phyloP scores from a whole-genome alignment of 2,329 filamentous ascomycete species.

The Alternaria tenuissima region DNA sequence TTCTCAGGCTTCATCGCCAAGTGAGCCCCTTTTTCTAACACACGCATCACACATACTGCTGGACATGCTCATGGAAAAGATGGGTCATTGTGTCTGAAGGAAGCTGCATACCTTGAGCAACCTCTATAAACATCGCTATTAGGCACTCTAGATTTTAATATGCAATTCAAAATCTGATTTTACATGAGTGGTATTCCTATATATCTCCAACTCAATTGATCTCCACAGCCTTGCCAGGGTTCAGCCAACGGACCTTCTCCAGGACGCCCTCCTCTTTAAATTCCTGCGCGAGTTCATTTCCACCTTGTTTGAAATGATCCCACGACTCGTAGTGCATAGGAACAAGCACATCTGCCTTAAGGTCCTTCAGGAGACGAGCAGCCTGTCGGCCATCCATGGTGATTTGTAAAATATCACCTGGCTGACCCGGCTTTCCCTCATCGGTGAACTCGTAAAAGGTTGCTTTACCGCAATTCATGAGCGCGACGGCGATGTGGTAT shows the following conservation, averaged over 20 bases:
- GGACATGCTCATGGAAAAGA: background rate
- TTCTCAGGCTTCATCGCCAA: no score
- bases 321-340: conserved; percentile 3
- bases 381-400: conserved; percentile 1
- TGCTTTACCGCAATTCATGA: conserved; percentile 1
- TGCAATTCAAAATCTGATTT: no score
- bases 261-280: background rate
- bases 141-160: background rate
- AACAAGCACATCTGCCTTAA: background rate
- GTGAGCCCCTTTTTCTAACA: no score
- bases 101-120: fast-evolving
- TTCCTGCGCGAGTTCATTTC: background rate
- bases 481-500: conserved; percentile 1
- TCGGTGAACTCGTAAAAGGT: background rate
- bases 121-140: background rate
- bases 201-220: background rate
- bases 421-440: background rate
- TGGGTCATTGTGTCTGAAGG: background rate
- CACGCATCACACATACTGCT: no score
- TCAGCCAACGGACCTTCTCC: background rate
- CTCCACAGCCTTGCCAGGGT: background rate
- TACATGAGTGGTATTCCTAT: no score
- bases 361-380: background rate
- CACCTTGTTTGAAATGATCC: background rate
- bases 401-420: background rate